Conservation (phyloP, 2,329 filamentous ascomycete species). For the Colletotrichum musae region DNA sequence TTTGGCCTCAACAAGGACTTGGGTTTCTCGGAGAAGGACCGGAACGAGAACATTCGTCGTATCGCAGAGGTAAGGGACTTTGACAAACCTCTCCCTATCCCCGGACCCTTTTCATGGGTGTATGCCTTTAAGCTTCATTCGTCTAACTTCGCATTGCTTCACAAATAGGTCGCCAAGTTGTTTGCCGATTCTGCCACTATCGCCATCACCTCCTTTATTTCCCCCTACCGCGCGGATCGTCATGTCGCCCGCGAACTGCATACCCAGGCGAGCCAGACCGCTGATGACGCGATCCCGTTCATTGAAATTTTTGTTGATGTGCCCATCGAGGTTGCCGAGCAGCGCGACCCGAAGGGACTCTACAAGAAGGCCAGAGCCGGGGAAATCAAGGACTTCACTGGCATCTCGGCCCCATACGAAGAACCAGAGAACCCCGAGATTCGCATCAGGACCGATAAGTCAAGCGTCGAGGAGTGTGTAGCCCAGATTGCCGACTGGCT, state of each 20-base stretch:
- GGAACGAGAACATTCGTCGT: conserved; percentile 97
- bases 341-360: conserved; percentile 95
- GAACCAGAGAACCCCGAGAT: conserved; percentile 89
- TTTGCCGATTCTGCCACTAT: conserved; percentile 93
- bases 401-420: conserved; percentile 96
- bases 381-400: conserved; percentile 97
- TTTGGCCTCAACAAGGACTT: conserved; percentile 99
- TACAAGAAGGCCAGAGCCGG: conserved; percentile 97
- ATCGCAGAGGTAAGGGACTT: conserved; percentile 79
- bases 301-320: conserved; percentile 96
- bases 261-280: conserved; percentile 67
- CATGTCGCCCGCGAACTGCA: conserved; percentile 87
- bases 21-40: conserved; percentile 91
- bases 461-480: conserved; percentile 90
- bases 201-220: conserved; percentile 97
- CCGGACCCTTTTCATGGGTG: not conserved
- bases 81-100: not conserved
- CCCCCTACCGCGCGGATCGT: conserved; percentile 90
- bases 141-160: not conserved
- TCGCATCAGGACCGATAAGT: conserved; percentile 85
- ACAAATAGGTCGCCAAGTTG: conserved; percentile 84
- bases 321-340: conserved; percentile 90
- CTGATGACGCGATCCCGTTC: conserved; percentile 84
- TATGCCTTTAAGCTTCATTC: not conserved
- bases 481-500: conserved; percentile 86